Evolutionary conservation across 176 grass and related monocot genomes (phyloP), one percentile per base, ranked within the genome.

Genomic region (Chrysopogon serrulatus): DNA sequence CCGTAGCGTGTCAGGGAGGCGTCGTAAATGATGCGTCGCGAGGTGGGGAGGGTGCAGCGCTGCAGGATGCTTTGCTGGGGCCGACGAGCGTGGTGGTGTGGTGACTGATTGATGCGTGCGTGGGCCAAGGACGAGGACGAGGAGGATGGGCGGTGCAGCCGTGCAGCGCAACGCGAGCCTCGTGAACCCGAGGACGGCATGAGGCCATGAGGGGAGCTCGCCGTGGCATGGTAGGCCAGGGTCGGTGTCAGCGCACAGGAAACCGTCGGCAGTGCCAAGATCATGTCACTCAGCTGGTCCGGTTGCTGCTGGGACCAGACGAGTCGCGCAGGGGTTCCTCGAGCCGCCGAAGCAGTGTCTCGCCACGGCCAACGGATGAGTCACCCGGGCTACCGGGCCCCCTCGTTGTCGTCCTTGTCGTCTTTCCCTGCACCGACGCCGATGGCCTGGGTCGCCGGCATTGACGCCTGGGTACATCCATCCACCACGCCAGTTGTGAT

Each of bases 91-190:
- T 24, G 23, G 73, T 15, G 81, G 71, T 66, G 73, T 15, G 81
- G 71, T 66, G 83, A 83, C 65, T 90, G 88, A 78, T 77, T 68
- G 77, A 70, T 76, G 83, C 24, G 88, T 76, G 83, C 24, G 88
- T 77, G 83, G 83, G 83, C 53, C 78, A 71, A 13, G 14, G 64
- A 19, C 7, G 43, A 81, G 71, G 72, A 27, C 71, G 61, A 23
- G 8, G 62, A 32, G 16, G 69, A 87, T 56, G 84, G 78, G 60
- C 60, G 53, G 51, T 14, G 70, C 23, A 37, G 44, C 23, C 32
- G 33, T 18, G 43, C 54, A 19, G 36, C 35, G 32, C 76, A 8
- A 35, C 23, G 83, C 61, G 26, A 9, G 67, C 31, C 79, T 74
- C 84, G 84, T 90, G 79, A 66, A 56, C 83, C 5, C 32, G 10